Percentiles rank a stretch among this genome's conserved stretches.
Conservation (phyloP, 2,329 filamentous ascomycete genomes). For the Alternaria ventricosa region DNA sequence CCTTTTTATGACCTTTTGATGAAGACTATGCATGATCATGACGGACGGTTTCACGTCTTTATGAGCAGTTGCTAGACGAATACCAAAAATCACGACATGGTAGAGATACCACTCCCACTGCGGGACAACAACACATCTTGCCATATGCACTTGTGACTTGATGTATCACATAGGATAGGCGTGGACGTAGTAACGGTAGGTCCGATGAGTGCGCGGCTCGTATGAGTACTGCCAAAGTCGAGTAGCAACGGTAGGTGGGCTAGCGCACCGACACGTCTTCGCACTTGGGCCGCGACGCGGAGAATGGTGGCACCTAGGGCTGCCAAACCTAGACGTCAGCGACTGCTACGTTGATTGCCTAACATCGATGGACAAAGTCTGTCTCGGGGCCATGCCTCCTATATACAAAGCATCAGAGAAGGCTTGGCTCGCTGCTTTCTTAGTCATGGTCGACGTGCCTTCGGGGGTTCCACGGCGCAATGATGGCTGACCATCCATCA, state of each 20-base stretch:
- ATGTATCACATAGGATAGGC: neutral
- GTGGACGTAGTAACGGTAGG: neutral
- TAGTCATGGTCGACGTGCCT: neutral
- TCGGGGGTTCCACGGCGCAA: neutral
- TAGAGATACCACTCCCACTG: constrained; percentile 31
- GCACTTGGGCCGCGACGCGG: neutral
- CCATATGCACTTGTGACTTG: constrained; percentile 6
- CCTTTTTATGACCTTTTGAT: constrained; percentile 18
- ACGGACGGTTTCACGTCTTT: constrained; percentile 41
- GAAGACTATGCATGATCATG: constrained; percentile 27
- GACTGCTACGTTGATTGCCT: neutral
- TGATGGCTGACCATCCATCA: neutral
- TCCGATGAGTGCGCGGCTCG: neutral
- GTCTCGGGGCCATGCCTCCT: neutral
- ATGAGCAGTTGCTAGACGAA: constrained; percentile 42
- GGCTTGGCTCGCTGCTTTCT: neutral
- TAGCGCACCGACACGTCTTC: neutral
- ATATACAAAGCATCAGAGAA: neutral
- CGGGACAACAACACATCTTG: constrained; percentile 16
- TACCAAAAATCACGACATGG: constrained; percentile 32
- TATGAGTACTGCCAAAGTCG: neutral
- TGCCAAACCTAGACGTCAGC: neutral
- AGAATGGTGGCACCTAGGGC: neutral
- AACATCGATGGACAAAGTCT: neutral
- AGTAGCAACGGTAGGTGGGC: neutral